Base-by-base conservation (phyloP, 805 yeast species). In the Helenozyma baotianmanensis region DNA sequence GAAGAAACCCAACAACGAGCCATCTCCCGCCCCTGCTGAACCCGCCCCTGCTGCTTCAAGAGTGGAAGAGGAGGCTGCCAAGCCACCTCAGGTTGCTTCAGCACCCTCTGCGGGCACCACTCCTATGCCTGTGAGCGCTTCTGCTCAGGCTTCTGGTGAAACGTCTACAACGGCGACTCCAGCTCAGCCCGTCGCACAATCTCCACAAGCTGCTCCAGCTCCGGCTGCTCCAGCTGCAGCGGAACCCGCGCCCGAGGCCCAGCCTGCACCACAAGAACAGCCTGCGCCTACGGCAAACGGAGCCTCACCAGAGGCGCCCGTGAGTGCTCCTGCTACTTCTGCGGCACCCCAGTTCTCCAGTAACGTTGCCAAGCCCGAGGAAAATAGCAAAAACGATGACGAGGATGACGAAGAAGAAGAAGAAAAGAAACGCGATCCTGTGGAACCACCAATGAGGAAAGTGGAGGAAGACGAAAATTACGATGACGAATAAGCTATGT, bases 391-490 rank as follows among this genome's bases (percentile, higher is more conserved):
- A 12, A 36, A 39, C n/a, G 54, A 43, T 13, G 50, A 45, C 12
- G 47, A 40, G 12, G 60, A 53, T 7, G 65, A 54, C 4, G 64
- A 58, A 3, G 56, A 49, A 9, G 58, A 56, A n/a, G 56, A 49
- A 14, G 51, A 48, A 14, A 44, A 43, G 26, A 43, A 42, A 13
- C 32, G 31, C 6, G 68, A 57, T 32, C 54, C 57, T 2, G 60
- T 57, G 11, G 72, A 66, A 36, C 70, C 72, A 17, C 72, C 72
- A 11, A 50, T 66, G 60, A 53, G 72, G 39, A 60, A 59, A 30
- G 66, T 67, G 17, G 70, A 66, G 25, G 72, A 67, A 42, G 72
- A 67, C 38, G 72, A 66, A 44, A 56, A 67, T 43, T 67, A 67
- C 45, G 72, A 66, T 38, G 72, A 66, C 32, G 70, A 66, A 32